Conservation (phyloP, 2,329 filamentous ascomycete species). For the Didymella lethalis region DNA sequence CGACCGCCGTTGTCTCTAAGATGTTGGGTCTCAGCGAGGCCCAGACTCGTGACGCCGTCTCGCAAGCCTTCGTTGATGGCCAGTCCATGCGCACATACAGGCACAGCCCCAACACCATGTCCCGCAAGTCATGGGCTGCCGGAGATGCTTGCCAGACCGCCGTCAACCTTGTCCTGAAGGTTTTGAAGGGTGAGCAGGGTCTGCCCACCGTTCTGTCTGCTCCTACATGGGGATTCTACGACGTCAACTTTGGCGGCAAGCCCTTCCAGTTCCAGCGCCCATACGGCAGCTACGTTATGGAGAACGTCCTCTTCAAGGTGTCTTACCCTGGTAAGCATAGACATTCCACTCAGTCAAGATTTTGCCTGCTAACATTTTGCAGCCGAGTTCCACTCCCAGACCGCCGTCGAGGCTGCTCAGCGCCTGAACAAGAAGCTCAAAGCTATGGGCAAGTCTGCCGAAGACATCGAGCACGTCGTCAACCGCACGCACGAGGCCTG, state of each 20-base stretch:
- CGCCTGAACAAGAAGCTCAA: slow-evolving; percentile 85
- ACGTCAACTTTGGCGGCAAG: slow-evolving; percentile 95
- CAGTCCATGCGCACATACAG: slow-evolving; percentile 96
- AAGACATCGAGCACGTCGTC: slow-evolving; percentile 87
- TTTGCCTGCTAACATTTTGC: slow-evolving; percentile 32
- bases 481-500: slow-evolving; percentile 98
- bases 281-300: slow-evolving; percentile 99
- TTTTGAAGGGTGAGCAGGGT: slow-evolving; percentile 88
- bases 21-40: slow-evolving; percentile 89
- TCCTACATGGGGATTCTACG: slow-evolving; percentile 97
- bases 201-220: slow-evolving; percentile 92
- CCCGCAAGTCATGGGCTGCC: slow-evolving; percentile 97
- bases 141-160: slow-evolving; percentile 97
- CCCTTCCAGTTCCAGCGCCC: slow-evolving; percentile 90
- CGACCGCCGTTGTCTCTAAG: slow-evolving; percentile 91
- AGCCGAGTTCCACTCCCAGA: slow-evolving; percentile 98
- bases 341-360: background rate
- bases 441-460: slow-evolving; percentile 84
- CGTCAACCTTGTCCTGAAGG: slow-evolving; percentile 89
- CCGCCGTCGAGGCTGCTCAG: slow-evolving; percentile 92
- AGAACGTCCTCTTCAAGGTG: slow-evolving; percentile 99
- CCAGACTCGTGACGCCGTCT: slow-evolving; percentile 94
- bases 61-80: slow-evolving; percentile 96
- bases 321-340: slow-evolving; percentile 82
- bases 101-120: slow-evolving; percentile 99